Percentiles rank a stretch among this genome's conserved stretches.
phyloP scores from a whole-genome alignment of 2,329 filamentous ascomycete species.

The Pseudogymnoascus sp. region DNA sequence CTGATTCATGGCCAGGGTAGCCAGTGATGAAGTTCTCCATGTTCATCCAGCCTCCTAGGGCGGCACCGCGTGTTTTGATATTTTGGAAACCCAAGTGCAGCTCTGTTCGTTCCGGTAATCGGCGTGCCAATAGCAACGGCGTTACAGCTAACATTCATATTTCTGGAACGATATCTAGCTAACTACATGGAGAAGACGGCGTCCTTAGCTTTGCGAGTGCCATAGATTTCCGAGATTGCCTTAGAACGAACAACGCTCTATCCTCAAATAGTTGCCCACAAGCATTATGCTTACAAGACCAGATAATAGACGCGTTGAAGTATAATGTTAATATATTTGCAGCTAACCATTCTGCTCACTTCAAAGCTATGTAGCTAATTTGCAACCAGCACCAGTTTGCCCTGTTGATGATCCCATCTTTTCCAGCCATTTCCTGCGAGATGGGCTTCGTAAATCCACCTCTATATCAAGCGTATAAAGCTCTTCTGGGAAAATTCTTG shows the following conservation, averaged over 20 bases:
- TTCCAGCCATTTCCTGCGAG: conserved; percentile 5
- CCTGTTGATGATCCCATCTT: not conserved
- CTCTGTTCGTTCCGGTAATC: not conserved
- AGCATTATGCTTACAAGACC: not conserved
- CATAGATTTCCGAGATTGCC: not conserved
- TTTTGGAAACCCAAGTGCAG: not conserved
- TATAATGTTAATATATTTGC: conserved; percentile 3
- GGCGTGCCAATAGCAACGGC: not conserved
- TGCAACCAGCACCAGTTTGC: not conserved
- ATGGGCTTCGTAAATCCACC: conserved; percentile 5
- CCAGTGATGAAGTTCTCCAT: conserved; percentile 46
- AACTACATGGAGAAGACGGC: not conserved
- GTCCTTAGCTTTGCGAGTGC: not conserved
- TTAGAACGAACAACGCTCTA: not conserved
- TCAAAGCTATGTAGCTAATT: not conserved
- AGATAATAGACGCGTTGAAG: not conserved
- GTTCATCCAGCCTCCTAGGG: conserved; percentile 12
- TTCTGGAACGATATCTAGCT: not conserved
- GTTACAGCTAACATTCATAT: not conserved
- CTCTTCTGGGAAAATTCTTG: not conserved
- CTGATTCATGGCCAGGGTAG: conserved; percentile 39
- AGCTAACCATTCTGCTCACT: not conserved
- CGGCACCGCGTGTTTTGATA: not conserved
- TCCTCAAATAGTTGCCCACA: not conserved
- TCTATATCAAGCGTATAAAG: conserved; percentile 2